These are phyloP conservation scores for Hypericum androsaemum DNA, from an alignment of 345 rosid species.

Conservation along the genomic window DNA sequence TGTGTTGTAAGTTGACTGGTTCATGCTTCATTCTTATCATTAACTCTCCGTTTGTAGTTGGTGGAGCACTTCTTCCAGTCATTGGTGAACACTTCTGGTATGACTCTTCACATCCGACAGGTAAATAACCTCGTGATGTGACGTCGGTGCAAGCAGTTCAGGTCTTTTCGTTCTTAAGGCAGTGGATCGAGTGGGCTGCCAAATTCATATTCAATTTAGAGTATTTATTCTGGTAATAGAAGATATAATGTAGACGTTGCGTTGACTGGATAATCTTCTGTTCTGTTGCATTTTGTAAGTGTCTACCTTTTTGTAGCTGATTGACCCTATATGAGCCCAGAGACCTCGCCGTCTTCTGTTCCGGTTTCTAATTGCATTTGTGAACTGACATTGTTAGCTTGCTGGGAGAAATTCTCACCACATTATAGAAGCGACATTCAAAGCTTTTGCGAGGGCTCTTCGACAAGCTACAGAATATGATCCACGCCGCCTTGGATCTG, in stretches of 20 bases:
- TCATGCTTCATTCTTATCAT: background rate
- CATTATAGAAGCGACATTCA: slow-evolving; percentile 89
- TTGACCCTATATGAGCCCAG: background rate
- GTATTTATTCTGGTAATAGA: too few species aligned
- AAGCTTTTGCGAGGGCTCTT: slow-evolving; percentile 95
- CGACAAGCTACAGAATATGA: slow-evolving; percentile 81
- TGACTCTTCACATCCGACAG: slow-evolving; percentile 95
- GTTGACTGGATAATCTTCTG: too few species aligned
- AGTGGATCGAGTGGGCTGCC: too few species aligned
- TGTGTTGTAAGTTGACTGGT: background rate
- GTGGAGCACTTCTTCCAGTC: slow-evolving; percentile 96
- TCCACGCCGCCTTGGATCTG: slow-evolving; percentile 61
- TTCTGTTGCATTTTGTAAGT: too few species aligned
- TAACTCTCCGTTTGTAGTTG: slow-evolving; percentile 37
- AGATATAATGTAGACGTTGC: too few species aligned
- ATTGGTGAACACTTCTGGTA: slow-evolving; percentile 80
- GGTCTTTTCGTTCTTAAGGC: too few species aligned
- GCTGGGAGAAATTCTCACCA: slow-evolving; percentile 91
- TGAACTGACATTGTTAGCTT: slow-evolving; percentile 40
- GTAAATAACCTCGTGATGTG: slow-evolving; percentile 24
- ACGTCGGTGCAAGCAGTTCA: too few species aligned
- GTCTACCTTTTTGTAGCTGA: too few species aligned
- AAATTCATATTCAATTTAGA: too few species aligned
- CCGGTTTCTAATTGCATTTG: slow-evolving; percentile 4
- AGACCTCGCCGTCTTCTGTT: background rate